These are phyloP conservation scores for Amylocystis lapponica DNA, from an alignment of 768 basidiomycete species.

Conservation along the genomic window DNA sequence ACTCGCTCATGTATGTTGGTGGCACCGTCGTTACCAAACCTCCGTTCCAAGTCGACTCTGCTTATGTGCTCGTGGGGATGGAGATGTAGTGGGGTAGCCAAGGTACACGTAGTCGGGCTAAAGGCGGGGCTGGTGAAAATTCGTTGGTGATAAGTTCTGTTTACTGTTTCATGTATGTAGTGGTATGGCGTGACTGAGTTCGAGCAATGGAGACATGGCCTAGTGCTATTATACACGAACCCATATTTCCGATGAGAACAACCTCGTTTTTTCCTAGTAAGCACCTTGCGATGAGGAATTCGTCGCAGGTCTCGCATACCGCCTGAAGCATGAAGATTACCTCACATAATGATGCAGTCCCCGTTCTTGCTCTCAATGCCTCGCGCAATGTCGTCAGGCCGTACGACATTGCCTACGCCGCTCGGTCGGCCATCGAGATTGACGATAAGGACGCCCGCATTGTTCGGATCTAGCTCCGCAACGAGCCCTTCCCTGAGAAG, in stretches of 20 bases:
- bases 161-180: background rate
- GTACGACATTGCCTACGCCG: conserved; percentile 37
- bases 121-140: conserved; percentile 3
- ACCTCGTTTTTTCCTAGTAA: too few relatives aligned
- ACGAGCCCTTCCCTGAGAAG: conserved; percentile 60
- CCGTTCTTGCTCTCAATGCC: conserved; percentile 45
- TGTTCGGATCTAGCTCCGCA: conserved; percentile 72
- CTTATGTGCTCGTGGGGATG: conserved; percentile 80
- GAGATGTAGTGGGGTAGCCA: conserved; percentile 55
- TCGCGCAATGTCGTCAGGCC: conserved; percentile 51
- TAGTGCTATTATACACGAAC: background rate
- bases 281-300: too few relatives aligned
- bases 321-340: too few relatives aligned
- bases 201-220: background rate
- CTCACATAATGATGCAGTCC: conserved; percentile 70
- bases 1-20: conserved; percentile 91
- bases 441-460: conserved; percentile 82
- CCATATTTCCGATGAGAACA: background rate
- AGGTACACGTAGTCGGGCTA: background rate
- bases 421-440: conserved; percentile 44
- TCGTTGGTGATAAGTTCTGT: background rate
- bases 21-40: conserved; percentile 81
- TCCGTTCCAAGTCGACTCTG: conserved; percentile 67
- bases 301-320: too few relatives aligned
- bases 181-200: background rate